These are phyloP conservation scores for Flaveria linearis DNA, from an alignment of 129 eudicot species.

Conservation along the genomic window DNA sequence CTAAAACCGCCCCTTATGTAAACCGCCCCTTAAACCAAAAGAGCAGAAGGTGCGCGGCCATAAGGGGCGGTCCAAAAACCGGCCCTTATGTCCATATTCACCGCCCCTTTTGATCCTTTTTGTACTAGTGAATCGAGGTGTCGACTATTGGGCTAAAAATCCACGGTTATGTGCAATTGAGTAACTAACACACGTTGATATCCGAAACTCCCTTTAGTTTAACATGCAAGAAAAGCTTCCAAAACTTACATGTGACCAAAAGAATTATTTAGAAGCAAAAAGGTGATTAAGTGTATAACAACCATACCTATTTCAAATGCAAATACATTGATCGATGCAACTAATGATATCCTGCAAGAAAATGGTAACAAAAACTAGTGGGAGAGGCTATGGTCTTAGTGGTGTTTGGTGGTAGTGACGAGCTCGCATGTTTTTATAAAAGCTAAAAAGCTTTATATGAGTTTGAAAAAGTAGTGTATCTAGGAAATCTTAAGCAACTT, in stretches of 20 bases:
- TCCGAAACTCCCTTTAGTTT: too few species aligned
- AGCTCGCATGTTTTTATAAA: neutral
- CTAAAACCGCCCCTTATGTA: too few species aligned
- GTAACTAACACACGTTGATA: neutral
- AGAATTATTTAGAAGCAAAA: neutral
- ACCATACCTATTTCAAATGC: neutral
- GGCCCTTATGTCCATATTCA: too few species aligned
- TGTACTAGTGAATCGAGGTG: too few species aligned
- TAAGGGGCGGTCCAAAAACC: too few species aligned
- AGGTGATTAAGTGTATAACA: neutral
- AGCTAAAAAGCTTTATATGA: neutral
- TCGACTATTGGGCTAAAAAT: neutral
- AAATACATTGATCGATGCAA: constrained; percentile 4
- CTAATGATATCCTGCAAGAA: neutral
- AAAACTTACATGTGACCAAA: neutral
- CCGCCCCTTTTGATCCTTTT: too few species aligned
- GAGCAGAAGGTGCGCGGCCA: too few species aligned
- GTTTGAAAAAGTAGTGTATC: neutral
- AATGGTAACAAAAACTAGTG: constrained; percentile 13
- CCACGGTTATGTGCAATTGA: neutral
- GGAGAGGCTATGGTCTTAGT: neutral
- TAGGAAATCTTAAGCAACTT: neutral
- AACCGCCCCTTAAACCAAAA: too few species aligned
- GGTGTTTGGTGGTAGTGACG: constrained; percentile 20
- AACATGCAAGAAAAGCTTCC: neutral